Conservation (phyloP, 148 eudicot species). For the Beta vulgaris region DNA sequence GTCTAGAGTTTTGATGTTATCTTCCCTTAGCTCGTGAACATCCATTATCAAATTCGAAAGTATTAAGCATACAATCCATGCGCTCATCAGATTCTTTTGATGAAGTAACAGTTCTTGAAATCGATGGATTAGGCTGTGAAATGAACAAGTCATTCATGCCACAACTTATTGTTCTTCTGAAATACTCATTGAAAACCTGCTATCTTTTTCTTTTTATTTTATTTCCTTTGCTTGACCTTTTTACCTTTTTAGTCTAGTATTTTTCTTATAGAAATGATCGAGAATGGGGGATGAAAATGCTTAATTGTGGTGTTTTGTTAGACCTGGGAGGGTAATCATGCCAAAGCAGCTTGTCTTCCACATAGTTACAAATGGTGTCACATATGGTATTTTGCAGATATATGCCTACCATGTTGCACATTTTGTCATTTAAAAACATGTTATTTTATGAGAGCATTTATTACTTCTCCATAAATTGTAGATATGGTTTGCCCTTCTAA, state of each 20-base stretch:
- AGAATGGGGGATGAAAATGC: neutral
- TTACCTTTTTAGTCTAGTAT: neutral
- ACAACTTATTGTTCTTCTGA: neutral
- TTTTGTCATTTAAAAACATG: too few relatives aligned
- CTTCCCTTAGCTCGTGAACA: neutral
- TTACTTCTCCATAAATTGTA: too few relatives aligned
- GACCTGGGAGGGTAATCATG: too few relatives aligned
- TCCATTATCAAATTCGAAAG: neutral
- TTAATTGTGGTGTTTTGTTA: neutral
- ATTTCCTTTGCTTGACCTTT: neutral
- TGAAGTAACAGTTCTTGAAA: neutral
- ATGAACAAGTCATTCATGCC: neutral
- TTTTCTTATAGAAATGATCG: neutral
- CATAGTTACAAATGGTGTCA: conserved; percentile 61
- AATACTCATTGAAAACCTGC: neutral
- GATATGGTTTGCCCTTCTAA: too few relatives aligned
- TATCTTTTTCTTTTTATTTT: neutral
- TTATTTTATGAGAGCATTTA: too few relatives aligned
- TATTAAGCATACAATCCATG: neutral
- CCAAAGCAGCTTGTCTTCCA: conserved; percentile 80
- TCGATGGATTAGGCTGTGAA: neutral
- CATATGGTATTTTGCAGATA: conserved; percentile 65
- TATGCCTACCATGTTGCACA: too few relatives aligned
- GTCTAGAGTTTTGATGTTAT: neutral
- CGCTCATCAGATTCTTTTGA: neutral